phyloP scores from a whole-genome alignment of 345 rosid genomes.

The Firmiana major region DNA sequence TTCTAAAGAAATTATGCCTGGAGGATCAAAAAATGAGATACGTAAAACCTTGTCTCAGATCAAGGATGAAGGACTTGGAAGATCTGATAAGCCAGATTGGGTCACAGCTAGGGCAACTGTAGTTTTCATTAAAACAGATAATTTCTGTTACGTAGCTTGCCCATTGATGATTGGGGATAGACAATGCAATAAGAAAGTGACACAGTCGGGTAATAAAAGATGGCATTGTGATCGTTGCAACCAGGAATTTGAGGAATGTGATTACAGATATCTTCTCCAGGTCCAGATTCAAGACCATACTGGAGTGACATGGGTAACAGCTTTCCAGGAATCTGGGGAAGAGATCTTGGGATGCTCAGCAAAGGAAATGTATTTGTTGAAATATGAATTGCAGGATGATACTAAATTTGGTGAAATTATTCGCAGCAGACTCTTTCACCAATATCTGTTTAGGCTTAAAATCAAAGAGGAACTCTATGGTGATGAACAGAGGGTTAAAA shows the following conservation, averaged over 20 bases:
- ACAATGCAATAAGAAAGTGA: conserved; percentile 78
- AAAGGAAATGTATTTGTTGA: conserved; percentile 62
- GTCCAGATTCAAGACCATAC: conserved; percentile 88
- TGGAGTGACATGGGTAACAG: conserved; percentile 77
- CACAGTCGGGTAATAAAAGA: conserved; percentile 44
- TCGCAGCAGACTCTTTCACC: conserved; percentile 48
- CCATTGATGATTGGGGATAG: conserved; percentile 86
- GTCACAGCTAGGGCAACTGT: conserved; percentile 63
- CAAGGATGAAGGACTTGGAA: conserved; percentile 88
- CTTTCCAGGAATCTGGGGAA: conserved; percentile 86
- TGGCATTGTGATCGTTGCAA: conserved; percentile 91
- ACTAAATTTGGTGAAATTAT: conserved; percentile 47
- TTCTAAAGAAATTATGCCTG: conserved; percentile 61
- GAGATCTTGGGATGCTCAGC: conserved; percentile 73
- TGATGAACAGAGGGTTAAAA: conserved; percentile 79
- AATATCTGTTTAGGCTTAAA: conserved; percentile 65
- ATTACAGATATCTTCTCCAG: conserved; percentile 83
- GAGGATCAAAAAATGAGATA: conserved; percentile 54
- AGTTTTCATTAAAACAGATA: conserved; percentile 69
- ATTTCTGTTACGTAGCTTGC: conserved; percentile 86
- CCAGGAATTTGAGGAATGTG: conserved; percentile 83
- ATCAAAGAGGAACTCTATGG: conserved; percentile 84
- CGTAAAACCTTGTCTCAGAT: conserved; percentile 71
- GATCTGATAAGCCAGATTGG: conserved; percentile 90
- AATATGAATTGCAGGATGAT: conserved; percentile 60